Base-by-base conservation (phyloP, 495 filamentous ascomycete species). In the Tricharina praecox region DNA sequence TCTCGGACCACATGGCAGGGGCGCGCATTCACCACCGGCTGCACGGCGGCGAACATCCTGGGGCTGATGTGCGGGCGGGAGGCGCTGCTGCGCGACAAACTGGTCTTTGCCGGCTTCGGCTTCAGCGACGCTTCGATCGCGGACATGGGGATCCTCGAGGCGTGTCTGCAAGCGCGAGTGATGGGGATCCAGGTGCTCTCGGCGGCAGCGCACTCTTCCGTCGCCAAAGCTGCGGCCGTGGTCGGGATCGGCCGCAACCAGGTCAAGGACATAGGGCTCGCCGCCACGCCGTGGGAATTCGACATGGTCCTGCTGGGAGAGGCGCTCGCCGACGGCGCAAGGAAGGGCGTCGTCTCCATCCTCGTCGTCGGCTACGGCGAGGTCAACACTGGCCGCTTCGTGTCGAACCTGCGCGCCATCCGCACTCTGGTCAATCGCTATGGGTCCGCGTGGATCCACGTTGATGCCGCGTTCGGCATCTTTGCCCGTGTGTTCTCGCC, bases 331-430 rank as follows among this genome's bases (percentile, higher is more conserved):
- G 64, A 50, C 43, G 62, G 53, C 25, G 53, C 61, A 3, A 68
- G 70, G 13, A 70, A 70, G 20, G 56, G 56, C 0, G 32, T 58
- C 1, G 83, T 70, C 9, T 80, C 69, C 36, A 85, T 96, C 46
- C 71, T 94, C 2, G 80, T 71, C 11, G 65, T 93, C 5, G 86
- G 84, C 20, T 78, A 77, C 20, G 85, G 82, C 5, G 88, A 96
- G 66, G 84, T 95, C 30, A 95, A 96, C 54, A 93, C 85, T 3
- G 88, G 88, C 1, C 66, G 72, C 4, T 95, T 90, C 63, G 82
- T 82, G 2, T 82, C 77, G 15, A 74, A 85, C 10, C 73, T 93
- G 70, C 63, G 61, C 35, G 61, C 67, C 37, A 62, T 94, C 32
- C 69, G 86, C 51, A 61, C 62, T 1, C 55, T 94, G 20, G 86